Evolutionary conservation across 2,329 filamentous ascomycete species (phyloP), one percentile per base, ranked within the genome.

Genomic region (Hirsutella rhossiliensis): DNA sequence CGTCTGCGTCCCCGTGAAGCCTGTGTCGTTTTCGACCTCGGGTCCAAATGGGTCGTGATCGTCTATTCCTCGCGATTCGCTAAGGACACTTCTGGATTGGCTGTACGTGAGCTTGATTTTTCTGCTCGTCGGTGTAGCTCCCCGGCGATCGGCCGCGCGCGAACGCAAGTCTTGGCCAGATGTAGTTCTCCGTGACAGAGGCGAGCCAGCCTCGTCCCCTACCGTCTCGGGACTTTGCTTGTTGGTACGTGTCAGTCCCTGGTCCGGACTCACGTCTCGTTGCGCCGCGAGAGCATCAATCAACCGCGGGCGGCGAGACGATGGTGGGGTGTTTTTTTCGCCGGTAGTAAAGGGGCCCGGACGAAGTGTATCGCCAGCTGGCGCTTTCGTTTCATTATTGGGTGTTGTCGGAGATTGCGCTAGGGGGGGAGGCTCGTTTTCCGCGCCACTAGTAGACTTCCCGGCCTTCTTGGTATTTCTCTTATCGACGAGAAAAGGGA

Each of bases 61-160:
- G 20, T 52, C 55, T 11, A 54, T 50, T 18, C 50, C 56, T 18
- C 53, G 53, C 2, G 60, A 54, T 38, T 56, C 54, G 28, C 47
- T 54, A 12, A 58, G 45, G 17, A 57, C 54, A 31, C 53, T 58
- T 42, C 61, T 54, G 27, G 59, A 53, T 43, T 62, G 57, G 15
- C 60, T 62, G 44, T 64, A 64, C 3, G 62, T 64, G 29, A 55
- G 53, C 38, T 61, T 62, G 18, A 64, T 54, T 47, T 58, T 59
- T 40, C 53, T 59, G 32, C 54, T 56, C 43, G 55, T 56, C 7
- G 57, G 40, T 11, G 55, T 52, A 18, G 48, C 54, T 3, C 50
- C 50, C 15, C 56, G 53, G 9, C 56, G 54, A 43, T 56, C 55
- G 6, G 50, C 52, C 18, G 50, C 54, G 31, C 57, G 54, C n/a